Base-by-base conservation (phyloP, 2,329 filamentous ascomycete genomes). In the Fusarium sp. region DNA sequence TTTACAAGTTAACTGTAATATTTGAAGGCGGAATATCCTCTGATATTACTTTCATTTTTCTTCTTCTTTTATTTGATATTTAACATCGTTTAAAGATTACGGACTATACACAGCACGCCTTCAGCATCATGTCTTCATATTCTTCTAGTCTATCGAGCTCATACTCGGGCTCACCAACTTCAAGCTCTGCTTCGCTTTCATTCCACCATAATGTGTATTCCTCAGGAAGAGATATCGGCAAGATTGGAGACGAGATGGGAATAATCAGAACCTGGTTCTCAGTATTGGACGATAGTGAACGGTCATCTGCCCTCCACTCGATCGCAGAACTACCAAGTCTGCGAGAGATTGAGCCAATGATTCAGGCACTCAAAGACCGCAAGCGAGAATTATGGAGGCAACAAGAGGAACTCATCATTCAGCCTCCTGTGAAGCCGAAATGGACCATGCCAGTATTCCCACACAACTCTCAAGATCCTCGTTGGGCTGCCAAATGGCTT, bases 181-280 rank as follows among this genome's bases (percentile, higher is more conserved):
- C 75, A 30, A 77, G 75, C 47, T 74, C 68, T n/a, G 69, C 75
- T 13, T 67, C 76, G 15, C 67, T 76, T 12, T 75, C 67, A 18
- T 64, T 72, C 28, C 66, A 44, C 3, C 59, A 38, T 18, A 25
- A 49, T 44, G 23, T 21, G 9, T 53, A 57, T 28, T 60, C 56
- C 12, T 38, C 53, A 15, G 56, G 64, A 52, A 61, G 59, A 33
- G 66, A 76, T n/a, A 60, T 50, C 38, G 64, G 65, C 32, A 74
- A 58, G n/a, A 64, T 77, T 42, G 64, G 62, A 19, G 60, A 72
- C 25, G 75, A 78, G 54, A 60, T 78, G 8, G 62, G 73, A 9
- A 77, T 78, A 47, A 78, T 77, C 59, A 77, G 59, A 46, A 75
- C 76, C 4, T 77, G 76, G 76, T 77, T 77, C 28, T 70, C 75